Evolutionary conservation across 108 stramenopile genomes (phyloP).

Genomic region (Discostella pseudostelligera): DNA sequence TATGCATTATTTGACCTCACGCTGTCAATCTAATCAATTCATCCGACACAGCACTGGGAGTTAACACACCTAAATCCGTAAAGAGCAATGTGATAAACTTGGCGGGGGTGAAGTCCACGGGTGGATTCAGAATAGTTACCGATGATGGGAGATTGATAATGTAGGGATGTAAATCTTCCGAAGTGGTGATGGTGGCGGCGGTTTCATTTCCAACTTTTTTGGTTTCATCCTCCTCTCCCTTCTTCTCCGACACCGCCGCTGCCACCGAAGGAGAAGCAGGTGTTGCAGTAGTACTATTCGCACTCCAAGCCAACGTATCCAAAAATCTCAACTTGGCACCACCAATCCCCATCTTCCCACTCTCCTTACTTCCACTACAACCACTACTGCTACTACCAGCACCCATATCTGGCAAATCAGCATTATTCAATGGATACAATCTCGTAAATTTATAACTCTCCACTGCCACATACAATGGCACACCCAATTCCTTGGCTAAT

Average conservation of each 20-base stretch:
- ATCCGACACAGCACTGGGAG: slow-evolving; percentile 97
- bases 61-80: slow-evolving; percentile 96
- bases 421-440: slow-evolving; percentile 91
- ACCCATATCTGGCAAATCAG: slow-evolving; percentile 71
- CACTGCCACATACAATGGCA: slow-evolving; percentile 97
- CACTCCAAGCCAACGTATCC: slow-evolving; percentile 58
- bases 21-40: slow-evolving; percentile 95
- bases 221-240: neutral
- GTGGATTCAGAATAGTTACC: slow-evolving; percentile 67
- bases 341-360: slow-evolving; percentile 14
- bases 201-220: neutral
- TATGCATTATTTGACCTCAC: no score
- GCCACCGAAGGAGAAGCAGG: neutral
- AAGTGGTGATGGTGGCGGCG: neutral
- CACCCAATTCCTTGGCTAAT: slow-evolving; percentile 84
- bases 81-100: slow-evolving; percentile 96
- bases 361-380: neutral
- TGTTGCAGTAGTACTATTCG: neutral
- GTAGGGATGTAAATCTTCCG: neutral
- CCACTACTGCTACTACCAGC: no score
- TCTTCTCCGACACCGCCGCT: slow-evolving; percentile 12
- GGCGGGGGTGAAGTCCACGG: slow-evolving; percentile 94
- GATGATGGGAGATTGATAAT: slow-evolving; percentile 53
- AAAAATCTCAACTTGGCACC: slow-evolving; percentile 48
- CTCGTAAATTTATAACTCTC: slow-evolving; percentile 98